Evolutionary conservation across 1,139 yeast species (phyloP), one percentile per base, ranked within the genome.

Genomic region (Barnettozyma hawaiiensis): DNA sequence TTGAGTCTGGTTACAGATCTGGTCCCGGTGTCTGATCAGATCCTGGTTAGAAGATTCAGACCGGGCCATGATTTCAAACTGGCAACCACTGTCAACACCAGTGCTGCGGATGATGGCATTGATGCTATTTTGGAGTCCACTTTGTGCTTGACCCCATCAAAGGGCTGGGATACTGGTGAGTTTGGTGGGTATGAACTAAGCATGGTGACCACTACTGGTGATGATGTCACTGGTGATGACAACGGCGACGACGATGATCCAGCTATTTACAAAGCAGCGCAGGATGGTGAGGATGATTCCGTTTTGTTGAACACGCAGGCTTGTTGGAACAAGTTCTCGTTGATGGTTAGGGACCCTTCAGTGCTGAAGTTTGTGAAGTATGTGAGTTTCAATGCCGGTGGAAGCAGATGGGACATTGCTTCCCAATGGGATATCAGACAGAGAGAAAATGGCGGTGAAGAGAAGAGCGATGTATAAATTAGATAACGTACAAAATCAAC

Each of bases 41-140:
- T 85, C 2, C 59, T 89, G 32, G 74, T 84, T 3, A 76, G 99
- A 58, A 70, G 97, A 50, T 94, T 94, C 66, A 76, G 98, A 54
- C 98, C 97, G 0, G 98, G 97, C 2, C 80, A 78, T 31, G 99
- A 94, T 62, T 94, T 86, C 62, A 90, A 92, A 4, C 69, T 94
- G 40, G 98, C 98, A 1, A 86, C 97, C 0, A 75, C 85, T 10
- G 70, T 81, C 5, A 67, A 70, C 35, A 64, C 71, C 18, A n/a
- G n/a, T n/a, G n/a, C n/a, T n/a, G n/a, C n/a, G n/a, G 57, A 58
- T 11, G 55, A 59, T 43, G 55, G 40, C 3, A 9, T 64, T 4
- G 68, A 64, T 35, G 65, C 67, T 5, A 54, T 65, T 1, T 46
- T 69, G 14, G 73, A 68, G 49, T 94, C 90, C 4, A 85, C 95